phyloP scores from a whole-genome alignment of 1,139 yeast species.

The Wickerhamomyces sp. region DNA sequence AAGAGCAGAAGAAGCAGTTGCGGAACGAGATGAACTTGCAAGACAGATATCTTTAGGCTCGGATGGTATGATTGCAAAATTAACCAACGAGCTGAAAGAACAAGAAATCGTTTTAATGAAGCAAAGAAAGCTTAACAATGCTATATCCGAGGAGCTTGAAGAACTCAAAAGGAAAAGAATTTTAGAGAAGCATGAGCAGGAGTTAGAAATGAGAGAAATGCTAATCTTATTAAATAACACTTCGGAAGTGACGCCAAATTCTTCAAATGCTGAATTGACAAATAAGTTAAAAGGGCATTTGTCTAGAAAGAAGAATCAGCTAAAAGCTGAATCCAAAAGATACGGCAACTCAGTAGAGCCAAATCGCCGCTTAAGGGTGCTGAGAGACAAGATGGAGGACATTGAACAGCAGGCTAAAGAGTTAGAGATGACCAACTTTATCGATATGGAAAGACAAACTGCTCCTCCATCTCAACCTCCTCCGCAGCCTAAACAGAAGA shows the following conservation, averaged over 20 bases:
- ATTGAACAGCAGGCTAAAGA: slow-evolving; percentile 82
- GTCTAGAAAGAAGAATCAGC: slow-evolving; percentile 58
- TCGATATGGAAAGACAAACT: slow-evolving; percentile 28
- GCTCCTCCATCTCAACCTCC: not conserved
- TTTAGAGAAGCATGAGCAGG: slow-evolving; percentile 79
- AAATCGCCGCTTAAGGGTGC: slow-evolving; percentile 64
- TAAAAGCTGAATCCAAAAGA: slow-evolving; percentile 50
- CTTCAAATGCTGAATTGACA: slow-evolving; percentile 37
- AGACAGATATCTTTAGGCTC: slow-evolving; percentile 77
- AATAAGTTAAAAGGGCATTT: slow-evolving; percentile 55
- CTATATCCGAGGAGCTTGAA: slow-evolving; percentile 60
- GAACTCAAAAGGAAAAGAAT: slow-evolving; percentile 68
- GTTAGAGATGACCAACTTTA: slow-evolving; percentile 82
- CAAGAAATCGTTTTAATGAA: slow-evolving; percentile 64
- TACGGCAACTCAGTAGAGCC: slow-evolving; percentile 65
- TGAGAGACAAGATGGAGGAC: slow-evolving; percentile 83
- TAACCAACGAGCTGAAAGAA: slow-evolving; percentile 68
- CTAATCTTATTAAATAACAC: slow-evolving; percentile 52
- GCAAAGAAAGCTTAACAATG: slow-evolving; percentile 64
- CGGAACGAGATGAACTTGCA: slow-evolving; percentile 79
- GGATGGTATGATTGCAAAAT: slow-evolving; percentile 72
- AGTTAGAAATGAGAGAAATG: slow-evolving; percentile 83
- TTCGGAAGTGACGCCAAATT: slow-evolving; percentile 10
- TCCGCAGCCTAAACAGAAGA: not conserved
- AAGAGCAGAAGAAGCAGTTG: slow-evolving; percentile 73